Percentiles rank a stretch among this genome's conserved stretches.
phyloP scores from a whole-genome alignment of 2,329 filamentous ascomycete genomes.

The Apiospora pterosperma region DNA sequence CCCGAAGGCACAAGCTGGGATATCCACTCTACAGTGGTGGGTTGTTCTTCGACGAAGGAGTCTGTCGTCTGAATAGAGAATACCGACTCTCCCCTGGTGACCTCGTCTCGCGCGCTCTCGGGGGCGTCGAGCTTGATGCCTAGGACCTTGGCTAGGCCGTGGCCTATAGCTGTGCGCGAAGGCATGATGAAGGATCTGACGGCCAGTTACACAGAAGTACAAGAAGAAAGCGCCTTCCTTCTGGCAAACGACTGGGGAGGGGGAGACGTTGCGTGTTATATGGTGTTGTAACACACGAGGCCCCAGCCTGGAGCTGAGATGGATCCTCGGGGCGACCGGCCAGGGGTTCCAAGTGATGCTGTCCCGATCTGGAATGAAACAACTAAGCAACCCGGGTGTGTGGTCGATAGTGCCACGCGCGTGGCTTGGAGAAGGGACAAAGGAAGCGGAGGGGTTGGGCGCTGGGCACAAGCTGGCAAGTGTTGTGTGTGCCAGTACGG shows the following conservation, averaged over 20 bases:
- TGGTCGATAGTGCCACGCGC: constrained; percentile 8
- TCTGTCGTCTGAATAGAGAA: constrained; percentile 71
- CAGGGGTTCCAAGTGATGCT: neutral
- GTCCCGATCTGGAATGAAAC: neutral
- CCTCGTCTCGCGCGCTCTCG: constrained; percentile 55
- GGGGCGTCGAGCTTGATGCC: constrained; percentile 77
- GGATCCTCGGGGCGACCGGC: neutral
- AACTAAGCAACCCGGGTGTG: constrained; percentile 4
- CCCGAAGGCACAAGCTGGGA: constrained; percentile 57
- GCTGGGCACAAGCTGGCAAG: too few species aligned
- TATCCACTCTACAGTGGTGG: constrained; percentile 72
- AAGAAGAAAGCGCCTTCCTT: neutral
- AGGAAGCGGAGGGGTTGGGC: constrained; percentile 1
- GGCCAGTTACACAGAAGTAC: neutral
- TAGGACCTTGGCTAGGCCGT: constrained; percentile 71
- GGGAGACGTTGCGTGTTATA: neutral
- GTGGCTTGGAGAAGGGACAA: constrained; percentile 4
- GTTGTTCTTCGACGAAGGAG: constrained; percentile 79
- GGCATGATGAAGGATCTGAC: constrained; percentile 27
- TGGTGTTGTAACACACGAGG: neutral
- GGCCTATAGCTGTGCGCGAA: constrained; percentile 59
- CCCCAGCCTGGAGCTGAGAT: neutral
- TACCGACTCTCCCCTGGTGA: constrained; percentile 75
- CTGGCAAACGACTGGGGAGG: neutral
- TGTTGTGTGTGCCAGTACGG: neutral